These are phyloP conservation scores for Corchorus capsularis DNA, from an alignment of 345 rosid species.

Conservation along the genomic window DNA sequence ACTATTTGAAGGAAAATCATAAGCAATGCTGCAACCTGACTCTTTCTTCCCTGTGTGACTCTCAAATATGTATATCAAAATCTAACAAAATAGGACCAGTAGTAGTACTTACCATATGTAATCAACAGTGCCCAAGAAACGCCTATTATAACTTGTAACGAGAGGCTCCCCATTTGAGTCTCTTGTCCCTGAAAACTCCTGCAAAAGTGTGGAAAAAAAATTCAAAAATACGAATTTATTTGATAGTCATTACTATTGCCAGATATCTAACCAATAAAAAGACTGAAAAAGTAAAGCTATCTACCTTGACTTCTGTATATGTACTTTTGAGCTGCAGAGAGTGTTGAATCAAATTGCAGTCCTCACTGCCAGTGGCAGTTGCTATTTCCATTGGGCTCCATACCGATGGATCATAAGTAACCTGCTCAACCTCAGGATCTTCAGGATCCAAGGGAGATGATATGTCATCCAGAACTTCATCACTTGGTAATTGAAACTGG, in stretches of 20 bases:
- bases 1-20: background rate
- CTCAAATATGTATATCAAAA: constrained; percentile 4
- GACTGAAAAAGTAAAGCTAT: constrained; percentile 13
- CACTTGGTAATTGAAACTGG: constrained; percentile 18
- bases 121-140: constrained; percentile 93
- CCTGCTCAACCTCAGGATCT: constrained; percentile 33
- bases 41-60: background rate
- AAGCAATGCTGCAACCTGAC: background rate
- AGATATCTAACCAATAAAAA: constrained; percentile 3
- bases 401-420: constrained; percentile 57
- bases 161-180: constrained; percentile 76
- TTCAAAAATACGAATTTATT: background rate
- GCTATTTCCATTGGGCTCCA: constrained; percentile 90
- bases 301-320: constrained; percentile 85
- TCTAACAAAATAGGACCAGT: background rate
- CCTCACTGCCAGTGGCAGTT: constrained; percentile 75
- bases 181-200: constrained; percentile 74
- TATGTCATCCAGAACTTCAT: constrained; percentile 34
- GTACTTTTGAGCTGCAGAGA: constrained; percentile 71
- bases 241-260: background rate
- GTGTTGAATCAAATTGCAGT: constrained; percentile 61
- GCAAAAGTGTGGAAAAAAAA: constrained; percentile 23
- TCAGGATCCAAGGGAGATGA: constrained; percentile 38
- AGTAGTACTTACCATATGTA: constrained; percentile 69
- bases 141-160: constrained; percentile 87